phyloP scores from a whole-genome alignment of 2,329 filamentous ascomycete species.

The Clonostachys byssicola region DNA sequence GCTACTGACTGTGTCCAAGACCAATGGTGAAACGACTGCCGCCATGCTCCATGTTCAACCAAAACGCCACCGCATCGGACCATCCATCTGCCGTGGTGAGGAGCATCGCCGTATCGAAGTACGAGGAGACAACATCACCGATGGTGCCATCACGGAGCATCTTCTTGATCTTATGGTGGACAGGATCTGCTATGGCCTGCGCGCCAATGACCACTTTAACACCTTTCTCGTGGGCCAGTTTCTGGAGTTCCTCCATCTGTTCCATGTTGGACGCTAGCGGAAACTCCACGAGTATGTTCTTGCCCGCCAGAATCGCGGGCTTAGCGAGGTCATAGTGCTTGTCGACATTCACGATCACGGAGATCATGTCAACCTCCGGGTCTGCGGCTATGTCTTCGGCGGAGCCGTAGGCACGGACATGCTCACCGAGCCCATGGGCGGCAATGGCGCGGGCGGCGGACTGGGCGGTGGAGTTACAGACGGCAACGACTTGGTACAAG shows the following conservation, averaged over 20 bases:
- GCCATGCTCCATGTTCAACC: conserved; percentile 33
- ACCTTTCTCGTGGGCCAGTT: conserved; percentile 20
- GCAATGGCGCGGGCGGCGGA: conserved; percentile 35
- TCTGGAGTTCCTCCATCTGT: conserved; percentile 31
- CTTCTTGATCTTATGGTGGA: conserved; percentile 30
- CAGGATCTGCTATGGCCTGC: conserved; percentile 38
- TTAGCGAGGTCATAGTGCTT: conserved; percentile 35
- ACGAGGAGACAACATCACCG: conserved; percentile 41
- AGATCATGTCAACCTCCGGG: conserved; percentile 43
- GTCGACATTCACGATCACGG: conserved; percentile 43
- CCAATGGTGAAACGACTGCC: conserved; percentile 4
- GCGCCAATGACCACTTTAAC: conserved; percentile 36
- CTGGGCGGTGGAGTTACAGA: conserved; percentile 40
- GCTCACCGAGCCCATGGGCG: conserved; percentile 29
- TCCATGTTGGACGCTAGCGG: conserved; percentile 36
- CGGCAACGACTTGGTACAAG: conserved; percentile 39
- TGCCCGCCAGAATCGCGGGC: conserved; percentile 40
- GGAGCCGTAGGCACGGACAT: conserved; percentile 18
- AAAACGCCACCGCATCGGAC: conserved; percentile 30
- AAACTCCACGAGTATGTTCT: conserved; percentile 50
- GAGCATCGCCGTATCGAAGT: conserved; percentile 25
- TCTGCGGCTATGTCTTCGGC: conserved; percentile 38
- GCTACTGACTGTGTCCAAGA: conserved; percentile 5
- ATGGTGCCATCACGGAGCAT: conserved; percentile 34
- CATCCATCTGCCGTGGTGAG: conserved; percentile 15